These are phyloP conservation scores for Macaranga tanarius DNA, from an alignment of 441 rosid genomes.

Conservation along the genomic window DNA sequence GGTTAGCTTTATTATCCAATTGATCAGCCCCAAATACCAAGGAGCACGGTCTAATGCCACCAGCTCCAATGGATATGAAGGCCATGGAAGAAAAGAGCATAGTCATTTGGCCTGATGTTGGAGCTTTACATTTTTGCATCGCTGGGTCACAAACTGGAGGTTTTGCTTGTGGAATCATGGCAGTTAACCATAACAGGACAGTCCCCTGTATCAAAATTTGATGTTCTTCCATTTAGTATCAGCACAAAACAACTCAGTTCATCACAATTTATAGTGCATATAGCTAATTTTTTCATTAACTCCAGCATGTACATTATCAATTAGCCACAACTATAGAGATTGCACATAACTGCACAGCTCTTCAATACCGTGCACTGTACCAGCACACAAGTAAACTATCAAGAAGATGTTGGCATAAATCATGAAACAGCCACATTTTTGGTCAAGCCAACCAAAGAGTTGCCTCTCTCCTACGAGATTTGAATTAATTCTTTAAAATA, in stretches of 20 bases:
- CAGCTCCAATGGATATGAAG: slow-evolving; percentile 79
- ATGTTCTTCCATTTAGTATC: neutral
- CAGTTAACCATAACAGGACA: slow-evolving; percentile 68
- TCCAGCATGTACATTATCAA: neutral
- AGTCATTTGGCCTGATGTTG: slow-evolving; percentile 55
- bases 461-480: no score
- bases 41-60: slow-evolving; percentile 92
- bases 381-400: neutral
- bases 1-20: slow-evolving; percentile 59
- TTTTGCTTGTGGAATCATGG: slow-evolving; percentile 59
- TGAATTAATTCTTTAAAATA: no score
- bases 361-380: no score
- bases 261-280: neutral
- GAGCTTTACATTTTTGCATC: slow-evolving; percentile 41
- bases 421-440: neutral
- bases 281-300: neutral
- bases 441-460: no score
- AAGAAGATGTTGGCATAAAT: neutral
- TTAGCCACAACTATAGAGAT: neutral
- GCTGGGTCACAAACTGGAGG: slow-evolving; percentile 49
- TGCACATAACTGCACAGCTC: no score
- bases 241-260: neutral
- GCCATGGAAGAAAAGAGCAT: slow-evolving; percentile 53
- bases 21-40: slow-evolving; percentile 95
- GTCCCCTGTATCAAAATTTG: slow-evolving; percentile 50